Base-by-base conservation (phyloP, 331 rosid species). In the Pyrus hybrid region DNA sequence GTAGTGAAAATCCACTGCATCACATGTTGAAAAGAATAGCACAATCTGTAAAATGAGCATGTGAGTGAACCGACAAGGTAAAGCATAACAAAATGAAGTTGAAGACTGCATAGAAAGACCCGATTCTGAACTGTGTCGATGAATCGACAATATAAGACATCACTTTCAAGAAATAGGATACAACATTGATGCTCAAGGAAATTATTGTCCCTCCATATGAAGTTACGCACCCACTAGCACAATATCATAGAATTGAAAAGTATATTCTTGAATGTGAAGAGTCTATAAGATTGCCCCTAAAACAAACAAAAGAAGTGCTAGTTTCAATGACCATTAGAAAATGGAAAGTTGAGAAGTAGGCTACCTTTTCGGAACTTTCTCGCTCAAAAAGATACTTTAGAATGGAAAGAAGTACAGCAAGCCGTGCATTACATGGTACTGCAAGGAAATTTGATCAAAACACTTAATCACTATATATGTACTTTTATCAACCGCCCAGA, bases 1-100 rank as follows among this genome's bases (percentile, higher is more conserved):
- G 86, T 86, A 86, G 87, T 94, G 97, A 81, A 92, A 94, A 78
- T 94, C 97, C 57, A 94, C 99, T 0, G 97, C 96, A 85, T 94
- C 97, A 37, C 99, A 90, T 81, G 99, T 94, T 63, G 99, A 94
- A 88, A 92, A 92, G 96, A 94, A 93, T 72, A 94, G 86, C 92
- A 94, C 96, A 84, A 86, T 86, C 99, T 94, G 93, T 67, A 81
- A 80, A 84, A 83, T 78, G 63, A 86, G 68, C 7, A 80, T 47
- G 84, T 69, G 71, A 88, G 81, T 35, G 23, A 73, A 66, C 76
- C 32, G 41, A 63, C 25, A 47, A 17, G 45, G 28, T 58, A 14
- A 45, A 68, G 16, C 25, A 22, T 53, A 53, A 60, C 4, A 25
- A 20, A 32, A 65, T 12, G 20, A 72, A 23, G 21, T 41, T 9